Percentiles rank a stretch among this genome's conserved stretches.
These are phyloP conservation scores for Podospora fimiseda DNA, from an alignment of 495 filamentous ascomycete genomes.

Conservation along the genomic window DNA sequence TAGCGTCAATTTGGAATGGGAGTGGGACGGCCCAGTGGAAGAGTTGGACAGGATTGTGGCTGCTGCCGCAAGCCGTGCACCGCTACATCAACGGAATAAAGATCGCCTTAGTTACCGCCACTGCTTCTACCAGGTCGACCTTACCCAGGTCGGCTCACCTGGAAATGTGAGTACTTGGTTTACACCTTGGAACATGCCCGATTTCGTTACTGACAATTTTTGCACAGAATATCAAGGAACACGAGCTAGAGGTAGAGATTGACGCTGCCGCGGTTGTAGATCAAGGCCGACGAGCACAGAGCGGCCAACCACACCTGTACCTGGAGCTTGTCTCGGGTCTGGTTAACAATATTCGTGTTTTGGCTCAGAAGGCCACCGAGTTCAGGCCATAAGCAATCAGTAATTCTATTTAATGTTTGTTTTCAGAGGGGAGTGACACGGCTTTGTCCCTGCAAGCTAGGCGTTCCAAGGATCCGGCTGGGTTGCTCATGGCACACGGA, in stretches of 20 bases:
- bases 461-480: too few relatives aligned
- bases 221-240: conserved; percentile 65
- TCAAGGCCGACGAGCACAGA: conserved; percentile 57
- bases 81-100: conserved; percentile 62
- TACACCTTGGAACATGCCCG: too few relatives aligned
- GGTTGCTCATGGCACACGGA: too few relatives aligned
- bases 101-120: conserved; percentile 86
- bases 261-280: conserved; percentile 58
- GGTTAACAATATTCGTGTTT: conserved; percentile 70
- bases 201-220: too few relatives aligned
- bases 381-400: conserved; percentile 8
- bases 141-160: conserved; percentile 71
- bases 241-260: conserved; percentile 85
- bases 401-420: too few relatives aligned
- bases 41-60: conserved; percentile 39
- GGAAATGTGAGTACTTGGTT: conserved; percentile 25
- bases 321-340: conserved; percentile 71
- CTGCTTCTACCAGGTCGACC: conserved; percentile 74
- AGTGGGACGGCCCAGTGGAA: conserved; percentile 62
- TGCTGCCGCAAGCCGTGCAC: conserved; percentile 31
- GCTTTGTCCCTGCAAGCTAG: too few relatives aligned
- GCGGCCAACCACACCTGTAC: conserved; percentile 59
- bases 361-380: conserved; percentile 45
- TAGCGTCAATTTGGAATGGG: conserved; percentile 85
- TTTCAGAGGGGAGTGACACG: too few relatives aligned